Base-by-base conservation (phyloP, 345 rosid genomes). In the Erucastrum elatum region DNA sequence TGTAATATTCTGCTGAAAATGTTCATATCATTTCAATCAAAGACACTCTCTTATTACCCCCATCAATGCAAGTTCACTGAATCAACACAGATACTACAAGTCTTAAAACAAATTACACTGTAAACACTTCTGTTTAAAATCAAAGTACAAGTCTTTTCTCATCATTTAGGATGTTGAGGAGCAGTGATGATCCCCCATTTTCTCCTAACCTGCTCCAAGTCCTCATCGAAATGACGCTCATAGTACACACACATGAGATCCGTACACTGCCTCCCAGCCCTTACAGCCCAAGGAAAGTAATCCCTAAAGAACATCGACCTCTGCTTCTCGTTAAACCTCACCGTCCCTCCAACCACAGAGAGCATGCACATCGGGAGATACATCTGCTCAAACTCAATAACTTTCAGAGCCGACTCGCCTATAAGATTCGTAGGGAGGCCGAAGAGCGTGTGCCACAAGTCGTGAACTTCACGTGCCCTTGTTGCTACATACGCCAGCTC, bases 381-480 rank as follows among this genome's bases (percentile, higher is more conserved):
- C 91, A 91, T 90, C 71, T 91, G 97, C 86, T 86, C 82, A 30
- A 90, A 91, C 70, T 91, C 94, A 2, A 91, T 91, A 64, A 88
- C 89, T 86, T 90, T 90, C 8, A 91, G 78, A 7, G 91, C 91
- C 8, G 94, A 86, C 78, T 91, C 93, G 0, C 91, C 94, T 0
- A 87, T 85, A 63, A 91, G 81, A 84, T 90, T 91, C 1, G 93
- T 91, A 46, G 88, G 94, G 4, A 91, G 87, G 27, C 77, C 86
- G 25, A 90, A 91, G 64, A 91, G 88, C 63, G 94, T 86, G 79
- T 90, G 97, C 93, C 91, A 91, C 71, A 91, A 88, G 83, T 91
- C 91, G 6, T 91, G 94, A 34, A 87, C 91, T 72, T 91, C 97
- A 0, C 90, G 97, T 2, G 97, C 89, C 11, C 93, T 80, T 75